These are phyloP conservation scores for Cichorium intybus DNA, from an alignment of 140 eudicot species.

Conservation along the genomic window DNA sequence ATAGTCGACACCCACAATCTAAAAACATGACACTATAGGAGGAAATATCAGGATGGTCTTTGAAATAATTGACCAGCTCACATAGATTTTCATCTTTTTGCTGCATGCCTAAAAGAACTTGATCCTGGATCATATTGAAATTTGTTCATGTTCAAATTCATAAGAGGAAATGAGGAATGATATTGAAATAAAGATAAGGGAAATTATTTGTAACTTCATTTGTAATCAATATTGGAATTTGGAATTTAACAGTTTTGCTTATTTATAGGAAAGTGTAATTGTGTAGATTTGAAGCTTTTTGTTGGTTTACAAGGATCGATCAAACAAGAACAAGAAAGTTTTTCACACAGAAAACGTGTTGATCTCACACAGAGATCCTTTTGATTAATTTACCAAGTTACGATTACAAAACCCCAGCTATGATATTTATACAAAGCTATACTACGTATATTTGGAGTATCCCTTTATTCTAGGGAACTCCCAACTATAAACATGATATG, in stretches of 20 bases:
- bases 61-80: conserved; percentile 63
- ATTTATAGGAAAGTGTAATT: not conserved
- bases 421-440: no score
- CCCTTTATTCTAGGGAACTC: no score
- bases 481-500: no score
- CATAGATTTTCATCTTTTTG: conserved; percentile 71
- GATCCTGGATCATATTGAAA: conserved; percentile 51
- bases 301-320: no score
- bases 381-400: no score
- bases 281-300: not conserved
- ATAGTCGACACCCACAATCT: conserved; percentile 41
- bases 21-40: conserved; percentile 16
- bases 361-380: no score
- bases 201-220: not conserved
- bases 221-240: not conserved
- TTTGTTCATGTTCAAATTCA: not conserved
- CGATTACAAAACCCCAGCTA: no score
- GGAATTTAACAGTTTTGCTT: not conserved
- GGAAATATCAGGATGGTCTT: conserved; percentile 49
- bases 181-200: no score
- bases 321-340: no score
- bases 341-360: no score
- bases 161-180: not conserved
- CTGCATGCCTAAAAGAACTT: conserved; percentile 79
- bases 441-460: no score